phyloP scores from a whole-genome alignment of 352 stramenopile genomes.

The Pelagophyceae sp. region DNA sequence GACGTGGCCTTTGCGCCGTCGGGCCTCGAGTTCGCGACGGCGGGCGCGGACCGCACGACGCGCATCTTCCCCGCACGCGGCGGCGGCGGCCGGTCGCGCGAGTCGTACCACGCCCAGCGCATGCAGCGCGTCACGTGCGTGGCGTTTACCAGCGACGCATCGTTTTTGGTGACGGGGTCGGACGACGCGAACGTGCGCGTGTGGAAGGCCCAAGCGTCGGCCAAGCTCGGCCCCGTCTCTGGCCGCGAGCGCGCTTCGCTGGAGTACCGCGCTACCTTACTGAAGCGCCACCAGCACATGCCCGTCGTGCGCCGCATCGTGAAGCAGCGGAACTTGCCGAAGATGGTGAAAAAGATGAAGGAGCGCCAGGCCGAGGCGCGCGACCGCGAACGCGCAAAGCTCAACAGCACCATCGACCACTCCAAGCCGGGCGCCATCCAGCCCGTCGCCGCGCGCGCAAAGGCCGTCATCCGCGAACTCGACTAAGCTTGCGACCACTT shows the following conservation, averaged over 20 bases:
- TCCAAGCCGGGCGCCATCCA: conserved; percentile 26
- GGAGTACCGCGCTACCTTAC: conserved; percentile 92
- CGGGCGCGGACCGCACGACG: conserved; percentile 95
- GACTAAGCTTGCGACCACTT: too few species aligned
- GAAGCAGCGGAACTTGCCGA: conserved; percentile 86
- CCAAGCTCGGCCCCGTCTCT: conserved; percentile 78
- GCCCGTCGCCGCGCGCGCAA: not conserved
- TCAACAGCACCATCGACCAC: conserved; percentile 64
- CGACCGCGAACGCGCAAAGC: conserved; percentile 69
- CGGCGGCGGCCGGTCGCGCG: conserved; percentile 55
- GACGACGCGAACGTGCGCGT: conserved; percentile 98
- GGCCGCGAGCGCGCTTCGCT: conserved; percentile 66
- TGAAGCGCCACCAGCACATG: conserved; percentile 77
- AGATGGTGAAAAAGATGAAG: conserved; percentile 93
- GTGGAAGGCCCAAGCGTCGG: conserved; percentile 91
- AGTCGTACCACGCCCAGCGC: conserved; percentile 93
- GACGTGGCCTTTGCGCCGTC: conserved; percentile 92
- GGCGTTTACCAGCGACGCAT: conserved; percentile 73
- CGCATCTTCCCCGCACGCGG: conserved; percentile 84
- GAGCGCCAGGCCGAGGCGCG: conserved; percentile 66
- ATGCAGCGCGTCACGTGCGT: conserved; percentile 93
- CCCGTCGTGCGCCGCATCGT: conserved; percentile 83
- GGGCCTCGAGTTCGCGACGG: conserved; percentile 93
- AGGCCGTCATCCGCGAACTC: not conserved
- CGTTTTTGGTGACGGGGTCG: conserved; percentile 93